These are phyloP conservation scores for Crithidia brevicula DNA, from an alignment of 208 protist species.

Conservation along the genomic window DNA sequence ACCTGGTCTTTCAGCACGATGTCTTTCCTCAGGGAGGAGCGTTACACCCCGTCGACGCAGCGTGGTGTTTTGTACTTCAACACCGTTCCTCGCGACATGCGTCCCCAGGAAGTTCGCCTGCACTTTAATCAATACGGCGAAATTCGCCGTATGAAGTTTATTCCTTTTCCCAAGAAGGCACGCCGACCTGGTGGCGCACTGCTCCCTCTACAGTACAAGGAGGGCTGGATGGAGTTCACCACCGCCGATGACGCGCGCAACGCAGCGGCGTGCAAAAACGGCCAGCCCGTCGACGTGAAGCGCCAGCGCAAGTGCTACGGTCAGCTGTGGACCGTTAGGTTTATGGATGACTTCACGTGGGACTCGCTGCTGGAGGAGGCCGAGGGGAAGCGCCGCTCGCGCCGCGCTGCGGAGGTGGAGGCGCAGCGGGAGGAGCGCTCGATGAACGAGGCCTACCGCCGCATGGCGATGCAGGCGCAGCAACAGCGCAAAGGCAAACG, in stretches of 20 bases:
- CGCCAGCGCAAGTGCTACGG: constrained; percentile 71
- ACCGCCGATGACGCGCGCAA: constrained; percentile 38
- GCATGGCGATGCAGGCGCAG: constrained; percentile 49
- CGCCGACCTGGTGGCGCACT: constrained; percentile 66
- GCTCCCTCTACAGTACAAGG: constrained; percentile 74
- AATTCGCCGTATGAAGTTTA: constrained; percentile 75
- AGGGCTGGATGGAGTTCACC: constrained; percentile 83
- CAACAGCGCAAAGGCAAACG: constrained; percentile 22
- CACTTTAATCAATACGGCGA: constrained; percentile 74
- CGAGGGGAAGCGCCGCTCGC: constrained; percentile 52
- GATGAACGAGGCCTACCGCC: constrained; percentile 81
- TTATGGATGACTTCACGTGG: constrained; percentile 65
- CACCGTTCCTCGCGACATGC: constrained; percentile 76
- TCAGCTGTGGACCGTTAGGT: constrained; percentile 83
- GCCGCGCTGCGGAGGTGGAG: constrained; percentile 54
- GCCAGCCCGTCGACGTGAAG: constrained; percentile 58
- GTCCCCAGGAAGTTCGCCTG: constrained; percentile 67
- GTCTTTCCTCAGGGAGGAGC: constrained; percentile 12
- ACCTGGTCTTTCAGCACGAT: background rate
- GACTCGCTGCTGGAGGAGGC: constrained; percentile 62
- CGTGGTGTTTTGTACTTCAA: constrained; percentile 84
- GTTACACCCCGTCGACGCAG: constrained; percentile 42
- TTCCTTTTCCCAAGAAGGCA: constrained; percentile 79
- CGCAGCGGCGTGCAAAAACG: constrained; percentile 67
- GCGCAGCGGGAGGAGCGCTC: constrained; percentile 51